A percentile compares a stretch with the other conserved stretches of the same genome.
These are phyloP conservation scores for Echites panduratus DNA, from an alignment of 257 asterid species.

Conservation along the genomic window DNA sequence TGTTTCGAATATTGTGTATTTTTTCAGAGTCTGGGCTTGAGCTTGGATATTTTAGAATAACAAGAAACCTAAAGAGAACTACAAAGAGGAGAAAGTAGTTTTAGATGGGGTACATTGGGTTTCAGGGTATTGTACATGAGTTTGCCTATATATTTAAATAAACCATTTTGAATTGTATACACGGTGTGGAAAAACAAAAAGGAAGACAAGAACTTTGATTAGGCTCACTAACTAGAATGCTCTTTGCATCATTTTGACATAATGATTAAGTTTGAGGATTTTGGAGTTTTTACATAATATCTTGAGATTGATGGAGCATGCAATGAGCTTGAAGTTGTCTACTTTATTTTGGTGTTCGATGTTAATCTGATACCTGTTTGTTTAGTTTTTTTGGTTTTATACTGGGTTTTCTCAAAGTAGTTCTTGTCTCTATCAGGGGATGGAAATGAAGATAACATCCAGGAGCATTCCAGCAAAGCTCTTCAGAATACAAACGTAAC, in stretches of 20 bases:
- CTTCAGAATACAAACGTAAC: not conserved
- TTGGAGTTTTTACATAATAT: not conserved
- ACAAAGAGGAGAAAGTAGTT: not conserved
- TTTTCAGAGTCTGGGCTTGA: not conserved
- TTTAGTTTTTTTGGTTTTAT: not conserved
- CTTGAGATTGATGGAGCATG: not conserved
- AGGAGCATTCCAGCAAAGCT: not conserved
- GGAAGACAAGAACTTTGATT: not conserved
- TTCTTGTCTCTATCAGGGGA: conserved; percentile 4
- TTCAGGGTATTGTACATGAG: not conserved
- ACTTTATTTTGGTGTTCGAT: not conserved
- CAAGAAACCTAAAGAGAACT: not conserved
- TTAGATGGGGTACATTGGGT: not conserved
- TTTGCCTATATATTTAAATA: not conserved
- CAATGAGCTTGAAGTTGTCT: not conserved
- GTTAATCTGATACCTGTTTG: not conserved
- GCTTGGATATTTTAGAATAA: not conserved
- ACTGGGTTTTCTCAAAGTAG: not conserved
- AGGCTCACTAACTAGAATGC: not conserved
- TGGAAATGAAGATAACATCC: not conserved
- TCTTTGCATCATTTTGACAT: not conserved
- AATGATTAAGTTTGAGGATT: not conserved
- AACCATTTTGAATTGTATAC: not conserved
- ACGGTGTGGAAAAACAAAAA: not conserved
- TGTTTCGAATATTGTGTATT: not conserved